Evolutionary conservation across 257 asterid species (phyloP).

Genomic region (Datura wrightii): DNA sequence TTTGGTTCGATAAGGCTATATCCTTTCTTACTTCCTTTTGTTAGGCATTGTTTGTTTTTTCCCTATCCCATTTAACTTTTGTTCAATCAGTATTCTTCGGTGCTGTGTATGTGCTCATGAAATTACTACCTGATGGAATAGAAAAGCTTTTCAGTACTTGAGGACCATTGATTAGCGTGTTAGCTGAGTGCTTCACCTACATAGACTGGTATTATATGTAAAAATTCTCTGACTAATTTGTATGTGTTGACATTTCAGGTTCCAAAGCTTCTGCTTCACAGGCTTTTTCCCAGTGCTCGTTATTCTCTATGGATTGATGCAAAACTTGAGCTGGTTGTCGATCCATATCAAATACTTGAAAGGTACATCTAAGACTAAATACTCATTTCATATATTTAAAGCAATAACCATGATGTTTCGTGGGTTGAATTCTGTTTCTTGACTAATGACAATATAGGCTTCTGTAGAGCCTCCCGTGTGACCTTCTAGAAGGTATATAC

Average conservation of each 20-base stretch:
- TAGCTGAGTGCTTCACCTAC: conserved; percentile 20
- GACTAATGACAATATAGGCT: background rate
- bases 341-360: conserved; percentile 90
- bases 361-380: conserved; percentile 54
- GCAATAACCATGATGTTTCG: conserved; percentile 15
- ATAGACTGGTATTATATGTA: background rate
- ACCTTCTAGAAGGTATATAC: background rate
- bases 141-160: background rate
- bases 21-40: background rate
- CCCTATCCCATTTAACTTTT: conserved; percentile 14
- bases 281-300: conserved; percentile 84
- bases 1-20: conserved; percentile 1
- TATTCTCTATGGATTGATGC: conserved; percentile 97
- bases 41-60: background rate
- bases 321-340: conserved; percentile 91
- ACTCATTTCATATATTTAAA: background rate
- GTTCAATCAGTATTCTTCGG: background rate
- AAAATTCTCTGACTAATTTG: background rate
- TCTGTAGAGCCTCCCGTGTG: background rate
- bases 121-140: background rate
- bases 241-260: conserved; percentile 51
- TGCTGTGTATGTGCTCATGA: background rate
- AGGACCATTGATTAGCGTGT: conserved; percentile 1
- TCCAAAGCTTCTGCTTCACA: conserved; percentile 89
- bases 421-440: background rate